phyloP scores from a whole-genome alignment of 257 asterid species.

The Henckelia pumila region DNA sequence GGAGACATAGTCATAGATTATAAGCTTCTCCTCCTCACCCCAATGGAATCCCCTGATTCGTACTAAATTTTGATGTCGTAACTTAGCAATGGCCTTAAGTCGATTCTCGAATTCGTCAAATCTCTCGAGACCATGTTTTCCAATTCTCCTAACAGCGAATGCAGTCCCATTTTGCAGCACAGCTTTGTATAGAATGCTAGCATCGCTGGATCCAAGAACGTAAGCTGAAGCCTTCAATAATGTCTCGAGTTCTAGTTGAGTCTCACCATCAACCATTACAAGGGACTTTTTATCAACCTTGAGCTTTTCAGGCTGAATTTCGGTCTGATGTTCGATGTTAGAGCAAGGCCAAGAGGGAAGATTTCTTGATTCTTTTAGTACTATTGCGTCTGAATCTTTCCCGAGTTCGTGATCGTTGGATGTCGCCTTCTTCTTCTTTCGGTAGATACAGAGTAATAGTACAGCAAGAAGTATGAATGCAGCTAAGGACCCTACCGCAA shows the following conservation, averaged over 20 bases:
- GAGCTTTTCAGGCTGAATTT: conserved; percentile 7
- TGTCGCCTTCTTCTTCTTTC: conserved; percentile 43
- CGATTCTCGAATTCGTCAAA: conserved; percentile 63
- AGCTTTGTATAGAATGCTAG: conserved; percentile 74
- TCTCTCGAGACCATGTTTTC: conserved; percentile 50
- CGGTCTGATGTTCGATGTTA: conserved; percentile 21
- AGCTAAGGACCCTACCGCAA: conserved; percentile 64
- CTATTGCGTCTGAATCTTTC: conserved; percentile 34
- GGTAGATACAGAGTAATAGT: conserved; percentile 48
- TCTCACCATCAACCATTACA: conserved; percentile 84
- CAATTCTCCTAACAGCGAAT: conserved; percentile 84
- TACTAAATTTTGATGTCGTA: conserved; percentile 70
- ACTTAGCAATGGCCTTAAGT: conserved; percentile 59
- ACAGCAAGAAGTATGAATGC: conserved; percentile 63
- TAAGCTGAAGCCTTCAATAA: conserved; percentile 83
- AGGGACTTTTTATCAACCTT: conserved; percentile 39
- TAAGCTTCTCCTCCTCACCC: conserved; percentile 93
- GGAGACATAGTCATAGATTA: conserved; percentile 68
- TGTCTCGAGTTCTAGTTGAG: conserved; percentile 59
- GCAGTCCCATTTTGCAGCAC: conserved; percentile 71
- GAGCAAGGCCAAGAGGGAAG: conserved; percentile 57
- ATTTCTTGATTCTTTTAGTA: conserved; percentile 32
- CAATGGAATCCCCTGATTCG: conserved; percentile 73
- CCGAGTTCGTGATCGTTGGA: conserved; percentile 29
- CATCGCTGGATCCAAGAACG: conserved; percentile 71